Conservation (phyloP, 2,329 filamentous ascomycete genomes). For the Ophioceras dolichostomum region DNA sequence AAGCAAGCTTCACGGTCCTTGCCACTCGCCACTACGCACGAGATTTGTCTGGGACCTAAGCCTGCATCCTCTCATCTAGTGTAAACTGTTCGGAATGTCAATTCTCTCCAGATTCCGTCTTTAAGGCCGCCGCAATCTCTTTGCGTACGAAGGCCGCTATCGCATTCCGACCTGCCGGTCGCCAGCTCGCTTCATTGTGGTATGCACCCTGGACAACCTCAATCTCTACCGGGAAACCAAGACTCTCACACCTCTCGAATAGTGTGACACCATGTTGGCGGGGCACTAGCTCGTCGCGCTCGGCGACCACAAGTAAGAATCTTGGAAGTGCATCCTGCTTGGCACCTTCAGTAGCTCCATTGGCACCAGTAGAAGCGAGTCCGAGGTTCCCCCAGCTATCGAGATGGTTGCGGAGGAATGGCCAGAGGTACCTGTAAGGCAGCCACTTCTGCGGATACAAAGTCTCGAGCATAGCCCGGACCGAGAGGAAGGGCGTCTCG, state of each 20-base stretch:
- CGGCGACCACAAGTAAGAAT: constrained; percentile 43
- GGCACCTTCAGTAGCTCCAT: no score
- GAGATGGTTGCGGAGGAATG: constrained; percentile 56
- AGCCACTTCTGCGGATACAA: constrained; percentile 72
- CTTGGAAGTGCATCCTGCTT: constrained; percentile 16
- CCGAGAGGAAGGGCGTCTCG: constrained; percentile 65
- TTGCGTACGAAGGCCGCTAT: constrained; percentile 30
- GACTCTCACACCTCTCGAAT: constrained; percentile 30
- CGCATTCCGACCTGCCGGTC: constrained; percentile 27
- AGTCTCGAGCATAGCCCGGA: constrained; percentile 56
- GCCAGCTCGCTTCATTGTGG: constrained; percentile 43
- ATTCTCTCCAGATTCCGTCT: no score
- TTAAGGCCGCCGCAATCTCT: no score
- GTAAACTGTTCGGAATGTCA: no score
- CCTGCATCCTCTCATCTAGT: no score
- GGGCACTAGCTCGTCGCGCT: constrained; percentile 47
- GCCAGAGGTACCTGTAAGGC: constrained; percentile 63
- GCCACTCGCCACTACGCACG: no score
- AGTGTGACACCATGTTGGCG: constrained; percentile 33
- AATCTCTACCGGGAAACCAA: constrained; percentile 32
- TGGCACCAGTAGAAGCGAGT: no score
- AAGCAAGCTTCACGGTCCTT: no score
- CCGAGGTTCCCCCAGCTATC: constrained; percentile 40
- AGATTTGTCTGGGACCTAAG: no score
- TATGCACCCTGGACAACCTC: constrained; percentile 33